A percentile compares a stretch with the other conserved stretches of the same genome.
phyloP scores from a whole-genome alignment of 2,329 filamentous ascomycete genomes.

The Colletotrichum liaoningense region DNA sequence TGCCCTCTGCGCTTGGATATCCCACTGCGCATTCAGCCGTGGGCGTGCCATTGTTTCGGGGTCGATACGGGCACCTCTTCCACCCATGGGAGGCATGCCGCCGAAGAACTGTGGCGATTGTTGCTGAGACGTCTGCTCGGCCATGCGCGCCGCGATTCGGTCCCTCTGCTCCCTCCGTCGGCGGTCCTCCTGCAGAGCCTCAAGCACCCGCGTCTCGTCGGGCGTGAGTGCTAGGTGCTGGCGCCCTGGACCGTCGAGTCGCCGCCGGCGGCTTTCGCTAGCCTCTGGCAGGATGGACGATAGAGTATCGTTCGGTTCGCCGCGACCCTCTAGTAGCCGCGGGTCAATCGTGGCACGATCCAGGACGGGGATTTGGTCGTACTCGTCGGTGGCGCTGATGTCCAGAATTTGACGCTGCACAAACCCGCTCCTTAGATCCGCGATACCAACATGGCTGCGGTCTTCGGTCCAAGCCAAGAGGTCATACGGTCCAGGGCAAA shows the following conservation, averaged over 20 bases:
- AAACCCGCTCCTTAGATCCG: slow-evolving; percentile 77
- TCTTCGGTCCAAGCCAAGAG: slow-evolving; percentile 95
- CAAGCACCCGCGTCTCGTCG: slow-evolving; percentile 67
- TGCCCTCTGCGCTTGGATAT: slow-evolving; percentile 40
- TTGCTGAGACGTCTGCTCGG: slow-evolving; percentile 29
- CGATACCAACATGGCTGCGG: slow-evolving; percentile 78
- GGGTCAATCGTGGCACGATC: slow-evolving; percentile 67
- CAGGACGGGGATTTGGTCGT: slow-evolving; percentile 67
- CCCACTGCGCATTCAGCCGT: slow-evolving; percentile 34
- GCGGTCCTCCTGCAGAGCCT: slow-evolving; percentile 66
- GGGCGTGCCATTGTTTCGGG: slow-evolving; percentile 43
- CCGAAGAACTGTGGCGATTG: slow-evolving; percentile 6
- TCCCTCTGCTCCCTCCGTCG: slow-evolving; percentile 57
- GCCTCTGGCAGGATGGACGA: slow-evolving; percentile 39
- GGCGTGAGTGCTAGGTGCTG: slow-evolving; percentile 59
- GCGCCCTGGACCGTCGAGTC: slow-evolving; percentile 28
- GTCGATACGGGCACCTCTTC: slow-evolving; percentile 18
- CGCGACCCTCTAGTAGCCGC: slow-evolving; percentile 60
- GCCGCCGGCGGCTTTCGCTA: slow-evolving; percentile 29
- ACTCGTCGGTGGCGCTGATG: slow-evolving; percentile 68
- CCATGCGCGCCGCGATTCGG: slow-evolving; percentile 31
- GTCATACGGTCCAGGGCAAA: slow-evolving; percentile 90
- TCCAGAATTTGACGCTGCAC: slow-evolving; percentile 75
- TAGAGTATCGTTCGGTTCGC: slow-evolving; percentile 54
- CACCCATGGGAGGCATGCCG: slow-evolving; percentile 9